Evolutionary conservation across 768 basidiomycete species (phyloP).

Genomic region (Collybiopsis luxurians): DNA sequence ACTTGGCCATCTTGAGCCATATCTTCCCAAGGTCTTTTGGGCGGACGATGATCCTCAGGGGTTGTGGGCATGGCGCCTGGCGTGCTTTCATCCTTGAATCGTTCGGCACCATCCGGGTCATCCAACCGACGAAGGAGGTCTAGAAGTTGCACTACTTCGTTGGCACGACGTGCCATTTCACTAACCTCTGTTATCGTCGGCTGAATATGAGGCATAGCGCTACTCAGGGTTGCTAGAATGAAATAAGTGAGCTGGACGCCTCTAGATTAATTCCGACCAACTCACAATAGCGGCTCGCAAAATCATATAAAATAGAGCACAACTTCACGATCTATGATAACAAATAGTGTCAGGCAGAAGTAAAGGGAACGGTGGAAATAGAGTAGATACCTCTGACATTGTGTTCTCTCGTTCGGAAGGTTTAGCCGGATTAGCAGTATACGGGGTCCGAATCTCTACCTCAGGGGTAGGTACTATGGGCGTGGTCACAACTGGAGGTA

Average conservation of each 20-base stretch:
- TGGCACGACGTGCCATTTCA: slow-evolving; percentile 70
- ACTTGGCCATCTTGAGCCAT: slow-evolving; percentile 46
- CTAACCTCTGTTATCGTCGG: slow-evolving; percentile 55
- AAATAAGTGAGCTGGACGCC: background rate
- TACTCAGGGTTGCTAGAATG: slow-evolving; percentile 40
- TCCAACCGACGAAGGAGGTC: slow-evolving; percentile 54
- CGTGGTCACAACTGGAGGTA: slow-evolving; percentile 9
- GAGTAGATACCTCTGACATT: slow-evolving; percentile 40
- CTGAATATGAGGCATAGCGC: slow-evolving; percentile 43
- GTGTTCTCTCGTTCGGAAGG: slow-evolving; percentile 32
- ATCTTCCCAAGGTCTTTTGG: slow-evolving; percentile 82
- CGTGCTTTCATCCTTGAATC: slow-evolving; percentile 26
- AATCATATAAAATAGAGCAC: slow-evolving; percentile 58
- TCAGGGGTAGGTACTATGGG: slow-evolving; percentile 43
- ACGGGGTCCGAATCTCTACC: slow-evolving; percentile 36
- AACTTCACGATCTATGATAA: slow-evolving; percentile 52
- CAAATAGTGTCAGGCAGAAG: slow-evolving; percentile 39
- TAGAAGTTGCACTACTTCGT: slow-evolving; percentile 63
- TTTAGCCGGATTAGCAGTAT: slow-evolving; percentile 31
- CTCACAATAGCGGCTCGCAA: slow-evolving; percentile 68
- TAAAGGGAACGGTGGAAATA: slow-evolving; percentile 23
- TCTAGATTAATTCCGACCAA: slow-evolving; percentile 2
- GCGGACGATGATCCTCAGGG: slow-evolving; percentile 55
- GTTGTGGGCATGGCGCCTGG: slow-evolving; percentile 17
- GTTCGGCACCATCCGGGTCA: slow-evolving; percentile 30